Percentiles rank a stretch among this genome's conserved stretches.
Conservation (phyloP, 2,329 filamentous ascomycete species). For the Ophiostoma montium region DNA sequence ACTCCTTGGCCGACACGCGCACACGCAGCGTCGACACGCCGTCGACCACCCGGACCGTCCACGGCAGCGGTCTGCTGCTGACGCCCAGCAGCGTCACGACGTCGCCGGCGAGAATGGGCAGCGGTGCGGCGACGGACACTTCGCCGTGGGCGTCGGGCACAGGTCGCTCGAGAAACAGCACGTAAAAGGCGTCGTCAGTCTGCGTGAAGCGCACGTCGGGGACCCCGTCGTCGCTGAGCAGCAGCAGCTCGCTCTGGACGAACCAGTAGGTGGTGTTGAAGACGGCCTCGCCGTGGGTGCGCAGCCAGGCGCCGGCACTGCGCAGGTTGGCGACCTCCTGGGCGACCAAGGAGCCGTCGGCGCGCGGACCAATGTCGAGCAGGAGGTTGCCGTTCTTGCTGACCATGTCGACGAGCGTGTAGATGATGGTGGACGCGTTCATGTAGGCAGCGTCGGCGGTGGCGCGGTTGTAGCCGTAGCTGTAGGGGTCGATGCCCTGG, state of each 20-base stretch:
- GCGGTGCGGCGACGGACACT: conserved; percentile 19
- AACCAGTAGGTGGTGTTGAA: conserved; percentile 43
- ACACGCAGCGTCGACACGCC: not conserved
- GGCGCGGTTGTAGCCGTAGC: conserved; percentile 44
- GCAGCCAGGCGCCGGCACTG: conserved; percentile 26
- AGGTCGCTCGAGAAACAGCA: conserved; percentile 21
- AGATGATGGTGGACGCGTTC: conserved; percentile 33
- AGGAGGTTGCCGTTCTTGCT: conserved; percentile 43
- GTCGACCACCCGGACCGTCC: not conserved
- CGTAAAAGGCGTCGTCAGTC: conserved; percentile 31
- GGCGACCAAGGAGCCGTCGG: conserved; percentile 38
- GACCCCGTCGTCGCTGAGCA: too few relatives aligned
- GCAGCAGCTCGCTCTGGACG: conserved; percentile 17
- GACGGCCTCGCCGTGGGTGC: conserved; percentile 35
- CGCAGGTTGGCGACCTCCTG: conserved; percentile 32
- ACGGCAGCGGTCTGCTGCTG: conserved; percentile 18
- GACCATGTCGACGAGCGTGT: conserved; percentile 35
- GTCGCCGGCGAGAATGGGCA: conserved; percentile 30
- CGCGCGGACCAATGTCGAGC: conserved; percentile 40
- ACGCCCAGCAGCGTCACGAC: conserved; percentile 24
- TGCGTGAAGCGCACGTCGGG: conserved; percentile 29
- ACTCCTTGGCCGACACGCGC: conserved; percentile 18
- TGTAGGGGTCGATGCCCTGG: conserved; percentile 44
- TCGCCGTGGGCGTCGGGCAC: conserved; percentile 15
- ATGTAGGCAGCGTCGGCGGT: conserved; percentile 36